Base-by-base conservation (phyloP, 352 stramenopile species). In the Phytophthora uliginosa region DNA sequence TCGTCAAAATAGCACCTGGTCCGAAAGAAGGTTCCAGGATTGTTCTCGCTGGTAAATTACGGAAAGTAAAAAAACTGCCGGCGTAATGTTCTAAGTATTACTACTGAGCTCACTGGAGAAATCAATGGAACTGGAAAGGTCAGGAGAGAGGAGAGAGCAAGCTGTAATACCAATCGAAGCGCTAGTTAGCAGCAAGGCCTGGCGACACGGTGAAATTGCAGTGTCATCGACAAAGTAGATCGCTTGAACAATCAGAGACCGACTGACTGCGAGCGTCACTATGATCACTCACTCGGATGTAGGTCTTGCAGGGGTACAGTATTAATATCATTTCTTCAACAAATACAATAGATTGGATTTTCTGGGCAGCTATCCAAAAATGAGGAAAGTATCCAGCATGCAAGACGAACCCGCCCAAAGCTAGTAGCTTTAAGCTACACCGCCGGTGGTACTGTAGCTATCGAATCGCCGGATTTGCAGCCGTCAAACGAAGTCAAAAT, bases 401-500 rank as follows among this genome's bases (percentile, higher is more conserved):
- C 15, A 48, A 13, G 34, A 15, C 10, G 36, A 17, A 13, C 10
- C 15, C 36, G 36, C 12, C 40, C 17, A 48, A 20, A 28, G 26
- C n/a, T n/a, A n/a, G n/a, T n/a, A n/a, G n/a, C n/a, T n/a, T n/a
- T n/a, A n/a, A n/a, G n/a, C 26, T 28, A 28, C 26, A 28, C 26
- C 26, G 26, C 26, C 26, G 26, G 26, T 28, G 26, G 26, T 28
- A 6, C 26, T 48, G 40, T 48, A n/a, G 40, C 15, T 48, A 42
- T 15, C 36, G 36, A 18, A 40, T 7, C 15, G 36, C 15, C 36
- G 12, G 36, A 42, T 42, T 48, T 48, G 40, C 40, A 48, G 40
- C 40, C 36, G 36, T 42, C 40, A 48, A 48, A 52, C 45, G 45
- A 52, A 52, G 45, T 52, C 45, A 48, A 48, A 48, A 48, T 22